These are phyloP conservation scores for Macroventuria anomochaeta DNA, from an alignment of 2,329 filamentous ascomycete species.

Conservation along the genomic window DNA sequence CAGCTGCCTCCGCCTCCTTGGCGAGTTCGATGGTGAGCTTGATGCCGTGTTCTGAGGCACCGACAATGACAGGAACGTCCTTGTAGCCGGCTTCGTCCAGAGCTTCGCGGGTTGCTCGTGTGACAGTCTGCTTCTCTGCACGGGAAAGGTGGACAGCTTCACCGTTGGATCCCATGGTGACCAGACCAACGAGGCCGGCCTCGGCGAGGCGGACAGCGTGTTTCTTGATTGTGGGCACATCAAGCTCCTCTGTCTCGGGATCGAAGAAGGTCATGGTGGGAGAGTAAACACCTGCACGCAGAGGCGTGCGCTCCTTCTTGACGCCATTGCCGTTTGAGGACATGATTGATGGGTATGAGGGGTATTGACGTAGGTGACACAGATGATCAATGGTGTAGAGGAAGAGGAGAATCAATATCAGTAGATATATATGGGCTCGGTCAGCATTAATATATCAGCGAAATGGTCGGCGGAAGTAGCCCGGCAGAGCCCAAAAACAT, in stretches of 20 bases:
- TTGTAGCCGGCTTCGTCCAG: constrained; percentile 80
- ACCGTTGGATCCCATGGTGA: constrained; percentile 89
- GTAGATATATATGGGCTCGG: constrained; percentile 30
- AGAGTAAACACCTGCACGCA: constrained; percentile 84
- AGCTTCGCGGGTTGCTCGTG: constrained; percentile 78
- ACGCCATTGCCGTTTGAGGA: constrained; percentile 48
- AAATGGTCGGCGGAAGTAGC: constrained; percentile 44
- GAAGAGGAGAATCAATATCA: constrained; percentile 25
- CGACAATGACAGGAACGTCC: constrained; percentile 79
- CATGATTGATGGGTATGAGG: constrained; percentile 27
- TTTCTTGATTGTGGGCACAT: constrained; percentile 78
- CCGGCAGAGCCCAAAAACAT: constrained; percentile 40
- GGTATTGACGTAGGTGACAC: too few relatives aligned
- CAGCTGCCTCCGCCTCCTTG: constrained; percentile 69
- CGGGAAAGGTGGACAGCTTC: constrained; percentile 85
- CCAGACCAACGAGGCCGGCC: constrained; percentile 79
- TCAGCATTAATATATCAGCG: constrained; percentile 50
- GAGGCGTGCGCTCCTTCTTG: constrained; percentile 57
- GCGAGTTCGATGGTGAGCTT: constrained; percentile 78
- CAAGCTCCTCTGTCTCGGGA: constrained; percentile 81
- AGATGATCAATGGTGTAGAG: too few relatives aligned
- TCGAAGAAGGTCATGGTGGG: constrained; percentile 93
- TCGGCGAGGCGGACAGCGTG: constrained; percentile 79
- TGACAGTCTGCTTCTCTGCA: constrained; percentile 77
- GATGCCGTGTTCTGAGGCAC: constrained; percentile 81